phyloP scores from a whole-genome alignment of 2,329 filamentous ascomycete species.

The Talaromyces albobiverticillius region DNA sequence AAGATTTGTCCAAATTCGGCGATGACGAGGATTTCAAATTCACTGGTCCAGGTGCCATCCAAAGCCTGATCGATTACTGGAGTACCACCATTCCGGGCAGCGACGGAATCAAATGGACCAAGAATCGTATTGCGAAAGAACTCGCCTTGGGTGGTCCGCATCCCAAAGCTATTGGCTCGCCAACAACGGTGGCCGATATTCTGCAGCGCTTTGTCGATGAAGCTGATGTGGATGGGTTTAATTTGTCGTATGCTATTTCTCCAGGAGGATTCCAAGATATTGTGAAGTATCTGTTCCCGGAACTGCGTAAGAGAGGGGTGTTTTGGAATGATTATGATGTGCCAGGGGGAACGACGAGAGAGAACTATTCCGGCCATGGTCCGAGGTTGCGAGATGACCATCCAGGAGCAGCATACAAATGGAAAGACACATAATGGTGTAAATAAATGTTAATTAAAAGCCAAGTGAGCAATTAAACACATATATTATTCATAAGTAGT shows the following conservation, averaged over 20 bases:
- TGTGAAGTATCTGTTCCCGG: slow-evolving; percentile 62
- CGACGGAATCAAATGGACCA: slow-evolving; percentile 66
- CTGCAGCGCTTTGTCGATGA: slow-evolving; percentile 66
- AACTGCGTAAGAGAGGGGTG: slow-evolving; percentile 56
- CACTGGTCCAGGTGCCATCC: slow-evolving; percentile 49
- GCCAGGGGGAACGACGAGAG: slow-evolving; percentile 35
- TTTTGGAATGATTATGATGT: slow-evolving; percentile 39
- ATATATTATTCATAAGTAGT: too few relatives aligned
- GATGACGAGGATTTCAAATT: slow-evolving; percentile 63
- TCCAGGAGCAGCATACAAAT: background rate
- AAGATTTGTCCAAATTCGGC: slow-evolving; percentile 58
- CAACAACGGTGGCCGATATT: slow-evolving; percentile 63
- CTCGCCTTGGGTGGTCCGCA: slow-evolving; percentile 67
- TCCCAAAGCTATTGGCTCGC: slow-evolving; percentile 62
- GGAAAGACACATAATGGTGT: too few relatives aligned
- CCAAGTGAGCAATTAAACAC: too few relatives aligned
- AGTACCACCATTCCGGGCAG: slow-evolving; percentile 54
- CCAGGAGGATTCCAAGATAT: slow-evolving; percentile 68
- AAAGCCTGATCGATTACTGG: slow-evolving; percentile 55
- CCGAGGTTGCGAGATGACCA: background rate
- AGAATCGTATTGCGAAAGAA: slow-evolving; percentile 65
- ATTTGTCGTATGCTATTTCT: slow-evolving; percentile 66
- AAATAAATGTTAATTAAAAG: too few relatives aligned
- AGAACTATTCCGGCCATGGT: slow-evolving; percentile 25
- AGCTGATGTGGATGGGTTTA: slow-evolving; percentile 73